Base-by-base conservation (phyloP, 805 yeast genomes). In the Saccharomyces jurei region DNA sequence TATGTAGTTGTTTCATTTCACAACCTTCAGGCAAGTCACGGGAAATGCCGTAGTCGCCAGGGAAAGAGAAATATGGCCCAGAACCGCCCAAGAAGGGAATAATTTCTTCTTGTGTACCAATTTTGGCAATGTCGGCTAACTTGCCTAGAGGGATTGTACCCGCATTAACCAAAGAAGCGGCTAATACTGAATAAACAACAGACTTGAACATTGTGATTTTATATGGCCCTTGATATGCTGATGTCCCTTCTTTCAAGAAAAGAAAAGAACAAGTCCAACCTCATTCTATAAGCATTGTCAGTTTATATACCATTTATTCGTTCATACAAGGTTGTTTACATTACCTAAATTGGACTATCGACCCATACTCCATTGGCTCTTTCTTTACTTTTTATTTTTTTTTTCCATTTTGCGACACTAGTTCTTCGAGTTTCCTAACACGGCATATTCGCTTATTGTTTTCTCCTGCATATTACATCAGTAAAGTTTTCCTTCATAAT, bases 1-100 rank as follows among this genome's bases (percentile, higher is more conserved):
- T 70, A 59, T 85, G 89, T 8, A 86, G 88, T 67, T 86, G 92
- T 60, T 80, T 81, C 53, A 83, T 73, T 5, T 68, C 62, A 67
- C 87, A 83, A 8, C 67, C 72, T 13, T 52, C 58, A 28, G 86
- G 84, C 1, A 73, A 59, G 9, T 71, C 79, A 22, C 75, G 65
- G 13, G 78, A 69, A 44, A 83, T 75, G 2, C 86, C 87, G 60
- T 67, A 79, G 1, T 86, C 86, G 2, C 71, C 68, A 25, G 67
- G 67, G 51, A 73, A 74, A 52, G 76, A 75, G 36, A 78, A 69
- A 59, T 79, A 82, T 6, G 88, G 87, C 1, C 80, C 86, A 21
- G 77, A 62, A 21, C 83, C 82, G n/a, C 80, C 84, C 49, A 81
- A 68, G 57, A 71, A 81, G 52, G 77, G 74, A 48, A 80, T 69